Conservation (phyloP, 2,329 filamentous ascomycete genomes). For the Seiridium cupressi region DNA sequence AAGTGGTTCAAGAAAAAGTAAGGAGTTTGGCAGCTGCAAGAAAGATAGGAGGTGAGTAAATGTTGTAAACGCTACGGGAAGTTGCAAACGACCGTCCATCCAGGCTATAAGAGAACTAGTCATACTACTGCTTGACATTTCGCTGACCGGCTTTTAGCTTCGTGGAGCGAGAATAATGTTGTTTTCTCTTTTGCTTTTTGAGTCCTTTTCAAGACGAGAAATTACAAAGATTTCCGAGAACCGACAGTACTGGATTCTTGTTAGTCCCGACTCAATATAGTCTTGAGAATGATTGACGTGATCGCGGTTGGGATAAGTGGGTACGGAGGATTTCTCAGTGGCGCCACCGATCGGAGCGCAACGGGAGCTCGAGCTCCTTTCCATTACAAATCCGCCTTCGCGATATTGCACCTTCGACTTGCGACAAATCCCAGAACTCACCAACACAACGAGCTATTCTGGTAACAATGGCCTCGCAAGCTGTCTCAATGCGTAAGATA, state of each 20-base stretch:
- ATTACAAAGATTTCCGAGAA: no score
- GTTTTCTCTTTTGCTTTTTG: no score
- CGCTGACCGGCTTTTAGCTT: no score
- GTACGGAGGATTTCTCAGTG: neutral
- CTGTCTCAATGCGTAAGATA: conserved; percentile 8
- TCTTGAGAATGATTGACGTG: neutral
- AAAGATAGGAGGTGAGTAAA: no score
- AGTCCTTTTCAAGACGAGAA: no score
- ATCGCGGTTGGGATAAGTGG: neutral
- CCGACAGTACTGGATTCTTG: neutral
- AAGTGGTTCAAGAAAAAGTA: no score
- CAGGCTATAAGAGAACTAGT: no score
- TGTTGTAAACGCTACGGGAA: no score
- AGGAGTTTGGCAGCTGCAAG: no score
- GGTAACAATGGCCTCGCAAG: conserved; percentile 6
- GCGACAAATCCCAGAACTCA: neutral
- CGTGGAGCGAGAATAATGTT: no score
- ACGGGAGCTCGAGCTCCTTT: neutral
- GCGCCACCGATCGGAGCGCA: conserved; percentile 2
- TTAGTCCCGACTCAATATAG: neutral
- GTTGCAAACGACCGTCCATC: no score
- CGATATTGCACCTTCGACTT: neutral
- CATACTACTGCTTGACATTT: no score
- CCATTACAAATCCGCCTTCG: conserved; percentile 5
- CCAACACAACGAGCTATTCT: neutral